Conservation (phyloP, 805 yeast genomes). For the Jamesozyma lodderae region DNA sequence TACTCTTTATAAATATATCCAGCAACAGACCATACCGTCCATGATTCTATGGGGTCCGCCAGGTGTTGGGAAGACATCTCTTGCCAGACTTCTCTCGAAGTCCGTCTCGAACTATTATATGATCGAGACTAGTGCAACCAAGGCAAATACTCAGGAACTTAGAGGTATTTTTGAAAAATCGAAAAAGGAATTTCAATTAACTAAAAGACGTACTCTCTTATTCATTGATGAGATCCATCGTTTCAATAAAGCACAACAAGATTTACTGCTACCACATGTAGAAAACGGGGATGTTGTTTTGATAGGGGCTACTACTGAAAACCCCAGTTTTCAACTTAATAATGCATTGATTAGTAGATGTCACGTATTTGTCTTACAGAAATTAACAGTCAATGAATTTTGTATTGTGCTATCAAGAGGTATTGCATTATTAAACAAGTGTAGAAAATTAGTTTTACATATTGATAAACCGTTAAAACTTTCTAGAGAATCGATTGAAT, state of each 20-base stretch:
- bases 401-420: constrained; percentile 49
- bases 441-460: constrained; percentile 44
- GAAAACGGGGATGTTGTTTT: constrained; percentile 76
- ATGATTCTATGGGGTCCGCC: constrained; percentile 93
- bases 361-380: constrained; percentile 61
- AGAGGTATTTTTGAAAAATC: constrained; percentile 45
- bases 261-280: constrained; percentile 69
- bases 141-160: constrained; percentile 47
- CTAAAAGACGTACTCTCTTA: constrained; percentile 52
- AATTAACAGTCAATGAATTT: constrained; percentile 43
- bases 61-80: constrained; percentile 84
- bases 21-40: constrained; percentile 62
- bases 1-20: constrained; percentile 53
- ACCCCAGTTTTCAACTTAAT: constrained; percentile 75
- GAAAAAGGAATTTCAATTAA: constrained; percentile 30
- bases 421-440: constrained; percentile 46
- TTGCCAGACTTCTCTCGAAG: constrained; percentile 47
- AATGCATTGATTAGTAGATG: constrained; percentile 80
- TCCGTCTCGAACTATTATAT: constrained; percentile 35
- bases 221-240: constrained; percentile 93
- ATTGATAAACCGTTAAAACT: constrained; percentile 37
- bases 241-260: constrained; percentile 81
- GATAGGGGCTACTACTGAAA: constrained; percentile 97
- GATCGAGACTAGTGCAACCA: constrained; percentile 80
- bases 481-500: constrained; percentile 48